Base-by-base conservation (phyloP, 2,329 filamentous ascomycete genomes). In the Pestalotiopsis sp. region DNA sequence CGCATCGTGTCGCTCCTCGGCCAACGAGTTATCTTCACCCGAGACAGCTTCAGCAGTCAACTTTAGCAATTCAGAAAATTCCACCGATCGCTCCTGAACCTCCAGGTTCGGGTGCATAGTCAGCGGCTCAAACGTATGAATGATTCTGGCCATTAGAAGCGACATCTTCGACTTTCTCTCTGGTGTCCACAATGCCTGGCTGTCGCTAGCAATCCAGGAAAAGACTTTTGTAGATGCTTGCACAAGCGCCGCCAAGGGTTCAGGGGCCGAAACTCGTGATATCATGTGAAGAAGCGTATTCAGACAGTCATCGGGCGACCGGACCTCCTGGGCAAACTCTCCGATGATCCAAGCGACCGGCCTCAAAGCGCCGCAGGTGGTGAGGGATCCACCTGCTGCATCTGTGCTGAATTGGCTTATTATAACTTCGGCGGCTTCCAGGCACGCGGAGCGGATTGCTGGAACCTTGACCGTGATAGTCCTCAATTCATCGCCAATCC, bases 401-500 rank as follows among this genome's bases (percentile, higher is more conserved):
- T 87, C 87, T 11, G 81, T 79, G 69, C 82, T 85, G 64, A 89
- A 82, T 66, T 88, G 90, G 27, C 86, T 82, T 36, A 93, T 81
- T 2, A 98, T 87, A 13, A 93, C 85, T 75, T 97, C 94, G 0
- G 95, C 93, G 12, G 95, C 94, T 72, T 91, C 88, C 3, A 96
- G 90, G n/a, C 93, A 93, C 74, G 95, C 90, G 41, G 87, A 82
- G 66, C 96, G 89, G 75, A 98, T 90, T 56, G 91, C 94, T 77
- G 91, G 92, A 27, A 99, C 96, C 74, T 97, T 93, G 65, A 98
- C 94, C 1, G 95, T 93, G 65, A 99, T 89, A 75, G 95, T 98
- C 64, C 94, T 91, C 38, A 99, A 81, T 80, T 99, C 95, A 49
- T 90, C 88, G 20, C 95, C 96, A 74, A 98, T 94, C 66, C 83